Evolutionary conservation across 768 basidiomycete species (phyloP).

Genomic region (Punctularia strigosozonata): DNA sequence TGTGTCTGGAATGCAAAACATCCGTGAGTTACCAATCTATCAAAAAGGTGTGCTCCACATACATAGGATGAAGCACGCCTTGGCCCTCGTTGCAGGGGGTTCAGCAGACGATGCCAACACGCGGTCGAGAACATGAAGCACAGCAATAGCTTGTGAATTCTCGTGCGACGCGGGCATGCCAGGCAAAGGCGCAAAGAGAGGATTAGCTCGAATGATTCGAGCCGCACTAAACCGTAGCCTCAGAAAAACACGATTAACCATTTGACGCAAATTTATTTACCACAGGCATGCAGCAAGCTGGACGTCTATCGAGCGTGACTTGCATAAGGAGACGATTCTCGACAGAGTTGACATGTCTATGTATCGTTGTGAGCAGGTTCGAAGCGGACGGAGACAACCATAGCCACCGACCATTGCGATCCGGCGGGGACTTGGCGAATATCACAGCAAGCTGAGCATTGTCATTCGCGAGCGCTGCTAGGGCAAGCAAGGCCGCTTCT

Average conservation of each 20-base stretch:
- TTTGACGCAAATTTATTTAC: constrained; percentile 21
- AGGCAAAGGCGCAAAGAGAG: constrained; percentile 8
- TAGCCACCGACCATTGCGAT: constrained; percentile 23
- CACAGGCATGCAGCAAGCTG: constrained; percentile 65
- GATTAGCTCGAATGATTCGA: constrained; percentile 44
- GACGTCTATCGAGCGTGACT: constrained; percentile 45
- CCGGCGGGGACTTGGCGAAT: constrained; percentile 31
- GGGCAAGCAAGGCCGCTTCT: constrained; percentile 51
- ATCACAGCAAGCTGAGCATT: constrained; percentile 38
- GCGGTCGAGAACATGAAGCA: constrained; percentile 63
- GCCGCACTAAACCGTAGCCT: constrained; percentile 33
- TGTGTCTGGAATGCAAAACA: constrained; percentile 28
- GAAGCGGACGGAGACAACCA: constrained; percentile 1
- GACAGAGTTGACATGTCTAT: constrained; percentile 24
- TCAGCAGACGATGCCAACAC: constrained; percentile 36
- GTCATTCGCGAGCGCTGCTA: constrained; percentile 58
- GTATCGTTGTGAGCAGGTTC: not conserved
- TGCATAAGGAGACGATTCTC: constrained; percentile 37
- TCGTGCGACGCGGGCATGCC: constrained; percentile 24
- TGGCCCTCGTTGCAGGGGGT: constrained; percentile 33
- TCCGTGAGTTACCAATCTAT: not conserved
- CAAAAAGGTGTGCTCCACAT: constrained; percentile 15
- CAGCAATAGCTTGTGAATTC: constrained; percentile 36
- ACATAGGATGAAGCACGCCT: constrained; percentile 73
- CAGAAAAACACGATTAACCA: not conserved